Evolutionary conservation across 352 stramenopile genomes (phyloP), one percentile per base, ranked within the genome.

Genomic region (Hyaloperonospora arabidopsidis): DNA sequence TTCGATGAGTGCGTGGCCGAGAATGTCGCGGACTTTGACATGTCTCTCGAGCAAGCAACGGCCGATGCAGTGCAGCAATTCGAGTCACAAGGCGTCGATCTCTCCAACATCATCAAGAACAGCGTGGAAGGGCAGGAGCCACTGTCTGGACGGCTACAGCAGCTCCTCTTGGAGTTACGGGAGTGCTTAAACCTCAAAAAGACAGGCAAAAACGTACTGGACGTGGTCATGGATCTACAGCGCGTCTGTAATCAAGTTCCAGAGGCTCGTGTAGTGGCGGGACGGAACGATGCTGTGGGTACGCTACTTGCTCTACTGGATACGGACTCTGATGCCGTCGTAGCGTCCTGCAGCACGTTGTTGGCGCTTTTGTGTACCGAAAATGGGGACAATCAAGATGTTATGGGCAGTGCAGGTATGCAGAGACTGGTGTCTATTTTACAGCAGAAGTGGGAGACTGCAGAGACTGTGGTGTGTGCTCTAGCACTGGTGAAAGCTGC

Each of bases 1-100:
- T 96, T 96, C 63, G 86, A 96, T 61, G 85, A 95, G 55, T 84
- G 70, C 65, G 87, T 96, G 54, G 55, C 72, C 34, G 86, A 96
- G 65, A 96, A 96, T 71, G 67, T 95, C 45, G 81, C 89, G 45
- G 87, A 96, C 45, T 95, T 96, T 64, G 86, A 92, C 39, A 93
- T 96, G 80, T 60, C 65, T 2, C 55, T 72, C n/a, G 75, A 84
- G 28, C 85, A 93, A 22, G 86, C 86, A 14, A 70, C 89, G 49
- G 55, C 49, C 7, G 87, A 96, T 36, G 82, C 87, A 1, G 65
- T 95, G 28, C 61, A 81, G 57, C 87, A 96, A 67, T 95, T 96
- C 45, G 67, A 83, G 54, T 89, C 80, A 32, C 83, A 95, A 59
- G 82, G 81, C 45, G 84, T 95, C 36, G 84, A 95, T 59, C 63